These are phyloP conservation scores for Graphium sp. DNA, from an alignment of 2,329 filamentous ascomycete species.

Conservation along the genomic window DNA sequence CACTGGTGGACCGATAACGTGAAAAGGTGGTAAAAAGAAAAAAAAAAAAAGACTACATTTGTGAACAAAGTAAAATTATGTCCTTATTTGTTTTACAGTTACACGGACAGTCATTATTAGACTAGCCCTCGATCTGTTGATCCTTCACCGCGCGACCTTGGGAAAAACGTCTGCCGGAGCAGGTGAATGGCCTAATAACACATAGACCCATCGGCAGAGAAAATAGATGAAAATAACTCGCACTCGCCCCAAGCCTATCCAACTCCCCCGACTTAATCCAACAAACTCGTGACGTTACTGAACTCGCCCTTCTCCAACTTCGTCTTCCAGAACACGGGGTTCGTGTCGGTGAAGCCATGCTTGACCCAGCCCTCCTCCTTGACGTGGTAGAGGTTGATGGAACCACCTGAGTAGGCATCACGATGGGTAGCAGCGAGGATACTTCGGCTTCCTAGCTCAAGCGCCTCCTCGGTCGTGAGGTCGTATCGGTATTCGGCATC, in stretches of 20 bases:
- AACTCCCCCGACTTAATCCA: slow-evolving; percentile 28
- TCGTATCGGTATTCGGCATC: slow-evolving; percentile 93
- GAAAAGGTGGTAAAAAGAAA: neutral
- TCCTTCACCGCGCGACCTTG: too few species aligned
- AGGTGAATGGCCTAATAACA: neutral
- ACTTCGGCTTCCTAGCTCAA: slow-evolving; percentile 79
- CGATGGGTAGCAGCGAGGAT: slow-evolving; percentile 93
- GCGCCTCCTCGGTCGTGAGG: slow-evolving; percentile 67
- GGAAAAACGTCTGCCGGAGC: neutral
- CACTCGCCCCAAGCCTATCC: too few species aligned
- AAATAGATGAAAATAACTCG: too few species aligned
- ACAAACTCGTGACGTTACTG: slow-evolving; percentile 72
- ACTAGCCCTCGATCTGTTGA: too few species aligned
- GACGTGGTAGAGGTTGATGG: slow-evolving; percentile 97
- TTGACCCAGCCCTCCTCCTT: slow-evolving; percentile 99
- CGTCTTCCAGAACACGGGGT: slow-evolving; percentile 99
- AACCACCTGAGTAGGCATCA: slow-evolving; percentile 97
- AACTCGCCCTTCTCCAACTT: slow-evolving; percentile 99
- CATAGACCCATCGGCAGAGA: neutral
- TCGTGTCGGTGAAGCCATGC: slow-evolving; percentile 95
- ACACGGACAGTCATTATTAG: too few species aligned
- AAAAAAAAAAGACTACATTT: slow-evolving; percentile 1
- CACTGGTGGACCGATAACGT: too few species aligned
- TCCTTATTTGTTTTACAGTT: neutral
- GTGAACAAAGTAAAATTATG: neutral